Conservation (phyloP, 306 rosid species). For the Trifolium pratense region DNA sequence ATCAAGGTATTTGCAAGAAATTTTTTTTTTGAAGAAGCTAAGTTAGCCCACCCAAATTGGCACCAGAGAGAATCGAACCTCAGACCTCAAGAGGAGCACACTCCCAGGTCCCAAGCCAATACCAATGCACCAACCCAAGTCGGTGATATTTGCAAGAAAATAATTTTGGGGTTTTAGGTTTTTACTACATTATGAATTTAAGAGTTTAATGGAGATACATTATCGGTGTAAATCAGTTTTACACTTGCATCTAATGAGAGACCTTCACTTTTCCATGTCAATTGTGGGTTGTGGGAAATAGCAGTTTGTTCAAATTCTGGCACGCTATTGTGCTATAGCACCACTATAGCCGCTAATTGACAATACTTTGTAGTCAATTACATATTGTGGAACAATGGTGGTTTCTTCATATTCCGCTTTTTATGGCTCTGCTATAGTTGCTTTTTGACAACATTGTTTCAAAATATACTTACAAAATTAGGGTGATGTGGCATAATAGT, state of each 20-base stretch:
- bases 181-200: neutral
- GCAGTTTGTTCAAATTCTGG: neutral
- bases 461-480: neutral
- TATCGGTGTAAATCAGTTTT: neutral
- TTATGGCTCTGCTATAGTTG: neutral
- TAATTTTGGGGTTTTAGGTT: neutral
- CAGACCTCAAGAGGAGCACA: too few relatives aligned
- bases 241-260: neutral
- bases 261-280: neutral
- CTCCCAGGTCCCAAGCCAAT: too few relatives aligned
- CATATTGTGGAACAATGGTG: neutral
- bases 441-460: neutral
- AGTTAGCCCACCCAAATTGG: too few relatives aligned
- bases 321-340: neutral
- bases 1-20: neutral
- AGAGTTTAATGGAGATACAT: neutral
- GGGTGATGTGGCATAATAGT: neutral
- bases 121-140: too few relatives aligned
- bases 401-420: neutral
- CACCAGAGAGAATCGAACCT: too few relatives aligned
- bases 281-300: neutral
- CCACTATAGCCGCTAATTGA: neutral
- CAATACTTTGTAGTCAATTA: neutral
- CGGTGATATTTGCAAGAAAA: conserved; percentile 4
- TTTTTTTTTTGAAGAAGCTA: too few relatives aligned